Conservation (phyloP, 164 flowering plant species). For the Malania oleifera region DNA sequence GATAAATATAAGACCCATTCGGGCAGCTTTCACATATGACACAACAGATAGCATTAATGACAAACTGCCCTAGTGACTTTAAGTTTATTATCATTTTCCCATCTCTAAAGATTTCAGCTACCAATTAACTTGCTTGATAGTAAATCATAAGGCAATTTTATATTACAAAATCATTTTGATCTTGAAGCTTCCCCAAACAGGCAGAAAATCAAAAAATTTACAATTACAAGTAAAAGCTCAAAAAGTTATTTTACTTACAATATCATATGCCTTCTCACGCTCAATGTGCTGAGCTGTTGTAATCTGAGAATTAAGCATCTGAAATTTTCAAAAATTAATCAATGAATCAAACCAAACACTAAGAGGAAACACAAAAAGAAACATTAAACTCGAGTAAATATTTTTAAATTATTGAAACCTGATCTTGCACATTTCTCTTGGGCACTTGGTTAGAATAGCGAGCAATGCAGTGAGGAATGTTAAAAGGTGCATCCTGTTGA, state of each 20-base stretch:
- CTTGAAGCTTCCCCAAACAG: too few species aligned
- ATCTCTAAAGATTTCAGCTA: too few species aligned
- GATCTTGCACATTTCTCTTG: slow-evolving; percentile 62
- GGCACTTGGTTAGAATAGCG: slow-evolving; percentile 42
- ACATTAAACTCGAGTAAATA: too few species aligned
- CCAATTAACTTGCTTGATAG: too few species aligned
- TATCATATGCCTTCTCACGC: slow-evolving; percentile 86
- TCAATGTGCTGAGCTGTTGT: slow-evolving; percentile 80
- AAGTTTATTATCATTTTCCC: too few species aligned
- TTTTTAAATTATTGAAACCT: too few species aligned
- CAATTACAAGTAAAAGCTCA: neutral
- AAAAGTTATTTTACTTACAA: slow-evolving; percentile 36
- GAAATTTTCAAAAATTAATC: slow-evolving; percentile 13
- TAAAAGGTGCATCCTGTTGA: slow-evolving; percentile 67
- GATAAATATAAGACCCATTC: too few species aligned
- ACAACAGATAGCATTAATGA: too few species aligned
- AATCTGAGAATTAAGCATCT: slow-evolving; percentile 82
- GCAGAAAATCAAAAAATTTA: neutral
- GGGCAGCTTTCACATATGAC: too few species aligned
- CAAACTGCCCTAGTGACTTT: too few species aligned
- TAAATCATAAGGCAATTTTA: neutral
- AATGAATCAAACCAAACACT: neutral
- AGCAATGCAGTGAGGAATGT: slow-evolving; percentile 88
- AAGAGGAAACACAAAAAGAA: neutral
- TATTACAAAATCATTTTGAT: slow-evolving; percentile 1